These are phyloP conservation scores for Leccinum solheimii DNA, from an alignment of 1,284 basidiomycete species.

Conservation along the genomic window DNA sequence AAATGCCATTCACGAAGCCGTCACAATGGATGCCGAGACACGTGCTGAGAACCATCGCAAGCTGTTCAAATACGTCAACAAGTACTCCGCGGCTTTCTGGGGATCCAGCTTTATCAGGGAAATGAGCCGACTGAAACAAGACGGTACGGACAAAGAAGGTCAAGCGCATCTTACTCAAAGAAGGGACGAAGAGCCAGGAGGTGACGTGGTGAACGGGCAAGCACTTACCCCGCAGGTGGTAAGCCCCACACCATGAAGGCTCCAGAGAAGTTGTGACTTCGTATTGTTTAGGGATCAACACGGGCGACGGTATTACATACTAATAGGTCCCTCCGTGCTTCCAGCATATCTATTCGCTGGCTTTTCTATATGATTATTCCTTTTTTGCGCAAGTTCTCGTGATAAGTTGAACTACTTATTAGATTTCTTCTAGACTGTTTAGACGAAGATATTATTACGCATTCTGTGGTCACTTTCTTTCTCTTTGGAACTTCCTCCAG, in stretches of 20 bases:
- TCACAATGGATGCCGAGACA: conserved; percentile 82
- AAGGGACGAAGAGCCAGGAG: conserved; percentile 31
- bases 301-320: conserved; percentile 29
- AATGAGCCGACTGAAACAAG: conserved; percentile 60
- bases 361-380: conserved; percentile 42
- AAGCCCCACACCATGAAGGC: conserved; percentile 35
- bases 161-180: conserved; percentile 27
- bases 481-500: conserved; percentile 17
- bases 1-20: conserved; percentile 91
- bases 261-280: conserved; percentile 34
- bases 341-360: conserved; percentile 36
- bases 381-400: conserved; percentile 35
- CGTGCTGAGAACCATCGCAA: conserved; percentile 93
- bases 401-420: conserved; percentile 6
- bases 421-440: conserved; percentile 29
- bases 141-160: conserved; percentile 43
- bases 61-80: conserved; percentile 93
- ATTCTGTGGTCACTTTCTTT: conserved; percentile 13
- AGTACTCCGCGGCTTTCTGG: conserved; percentile 93
- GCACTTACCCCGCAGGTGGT: conserved; percentile 37
- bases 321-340: conserved; percentile 15
- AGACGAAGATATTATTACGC: conserved; percentile 21
- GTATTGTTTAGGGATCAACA: conserved; percentile 29
- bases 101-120: conserved; percentile 88
- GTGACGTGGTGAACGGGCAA: conserved; percentile 32